Evolutionary conservation across 2,329 filamentous ascomycete genomes (phyloP), one percentile per base, ranked within the genome.

Genomic region (Fusarium tuaranense): DNA sequence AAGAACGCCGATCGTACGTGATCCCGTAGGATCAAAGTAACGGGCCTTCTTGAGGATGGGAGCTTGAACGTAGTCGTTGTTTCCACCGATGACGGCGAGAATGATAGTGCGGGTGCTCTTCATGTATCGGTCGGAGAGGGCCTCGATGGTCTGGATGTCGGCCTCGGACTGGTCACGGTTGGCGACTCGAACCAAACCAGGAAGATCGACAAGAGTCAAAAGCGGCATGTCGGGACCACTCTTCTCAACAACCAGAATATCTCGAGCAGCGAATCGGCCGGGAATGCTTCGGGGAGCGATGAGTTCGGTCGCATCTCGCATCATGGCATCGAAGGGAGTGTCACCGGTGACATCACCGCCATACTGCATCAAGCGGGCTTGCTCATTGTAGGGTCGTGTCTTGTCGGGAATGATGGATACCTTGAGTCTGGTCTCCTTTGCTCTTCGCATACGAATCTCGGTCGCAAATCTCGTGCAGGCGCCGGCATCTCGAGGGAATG

Each of bases 391-490:
- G 5, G 84, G 81, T 3, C 87, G 83, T 46, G 80, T 81, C 75
- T 86, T 86, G 80, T 89, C 87, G 7, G 89, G 88, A 18, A 89
- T 89, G 75, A 91, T 89, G 63, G 87, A 87, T 36, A 90, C 85
- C 5, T 81, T 86, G 64, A 90, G 80, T 41, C 74, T 84, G 1
- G 83, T 74, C 73, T 87, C 81, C 76, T 86, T 81, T 30, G 87
- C 78, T 75, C 87, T 78, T 71, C 89, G 85, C n/a, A 91, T 82
- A 6, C 89, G 83, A 66, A 92, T 87, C 77, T 91, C 89, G 30
- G 89, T 91, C 5, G 89, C 87, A 69, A 91, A 92, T 20, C 90
- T 84, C 0, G 91, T 92, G 74, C 90, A 92, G 2, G 91, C 85
- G 57, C 87, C 89, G 61, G 89, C 88, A 70, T 89, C 88, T 65